These are phyloP conservation scores for Ogataea nakhonphanomensis DNA, from an alignment of 805 yeast genomes.

Conservation along the genomic window DNA sequence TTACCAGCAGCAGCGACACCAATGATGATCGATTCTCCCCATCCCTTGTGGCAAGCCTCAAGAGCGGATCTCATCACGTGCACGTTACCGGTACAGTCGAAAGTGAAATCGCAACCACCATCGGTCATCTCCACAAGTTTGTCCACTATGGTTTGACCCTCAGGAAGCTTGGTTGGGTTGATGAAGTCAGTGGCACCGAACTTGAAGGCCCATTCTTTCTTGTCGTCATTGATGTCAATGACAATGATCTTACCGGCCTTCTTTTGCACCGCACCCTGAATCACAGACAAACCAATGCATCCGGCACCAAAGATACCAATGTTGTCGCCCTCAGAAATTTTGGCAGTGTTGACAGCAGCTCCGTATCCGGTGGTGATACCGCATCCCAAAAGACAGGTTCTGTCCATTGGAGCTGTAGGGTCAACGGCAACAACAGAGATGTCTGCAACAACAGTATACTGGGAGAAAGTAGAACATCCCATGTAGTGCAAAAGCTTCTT, in stretches of 20 bases:
- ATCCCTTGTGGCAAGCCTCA: conserved; percentile 97
- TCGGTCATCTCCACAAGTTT: conserved; percentile 86
- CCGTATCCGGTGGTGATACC: conserved; percentile 99
- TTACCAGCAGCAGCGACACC: conserved; percentile 99
- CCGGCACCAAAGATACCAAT: conserved; percentile 98
- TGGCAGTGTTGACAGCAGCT: conserved; percentile 92
- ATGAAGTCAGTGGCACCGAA: conserved; percentile 96
- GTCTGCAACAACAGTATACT: conserved; percentile 97
- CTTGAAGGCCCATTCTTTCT: conserved; percentile 78
- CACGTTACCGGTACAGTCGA: conserved; percentile 97
- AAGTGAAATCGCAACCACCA: conserved; percentile 95
- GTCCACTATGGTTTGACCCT: conserved; percentile 74
- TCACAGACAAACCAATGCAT: conserved; percentile 92
- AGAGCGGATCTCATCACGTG: conserved; percentile 93
- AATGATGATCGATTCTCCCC: conserved; percentile 94
- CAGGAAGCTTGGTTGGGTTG: conserved; percentile 75
- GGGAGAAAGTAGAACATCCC: conserved; percentile 98
- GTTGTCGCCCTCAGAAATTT: conserved; percentile 85
- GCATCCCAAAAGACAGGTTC: conserved; percentile 92
- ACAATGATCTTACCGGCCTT: conserved; percentile 80
- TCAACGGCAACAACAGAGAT: conserved; percentile 93
- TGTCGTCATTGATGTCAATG: conserved; percentile 80
- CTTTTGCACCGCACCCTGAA: conserved; percentile 88
- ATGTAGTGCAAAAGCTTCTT: conserved; percentile 84
- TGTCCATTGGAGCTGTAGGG: conserved; percentile 77